Percentiles rank a stretch among this genome's conserved stretches.
These are phyloP conservation scores for Diversispora epigaea DNA, from an alignment of 192 early-diverging fungal species.

Conservation along the genomic window DNA sequence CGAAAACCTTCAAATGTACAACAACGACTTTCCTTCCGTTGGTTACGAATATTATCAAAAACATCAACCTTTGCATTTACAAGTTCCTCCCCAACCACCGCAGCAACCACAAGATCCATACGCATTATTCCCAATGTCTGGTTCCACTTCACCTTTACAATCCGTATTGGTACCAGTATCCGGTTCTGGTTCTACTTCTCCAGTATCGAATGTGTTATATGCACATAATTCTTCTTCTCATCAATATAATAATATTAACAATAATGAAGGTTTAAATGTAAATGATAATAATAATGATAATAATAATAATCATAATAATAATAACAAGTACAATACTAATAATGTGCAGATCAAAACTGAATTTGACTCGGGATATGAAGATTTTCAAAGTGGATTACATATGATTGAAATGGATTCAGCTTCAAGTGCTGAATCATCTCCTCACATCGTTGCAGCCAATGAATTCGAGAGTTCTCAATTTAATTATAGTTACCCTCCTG, in stretches of 20 bases:
- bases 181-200: constrained; percentile 3
- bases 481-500: neutral
- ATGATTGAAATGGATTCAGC: neutral
- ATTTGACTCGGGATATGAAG: neutral
- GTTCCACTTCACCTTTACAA: neutral
- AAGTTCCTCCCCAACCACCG: neutral
- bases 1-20: neutral
- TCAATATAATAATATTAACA: neutral
- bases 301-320: neutral
- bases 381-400: too few relatives aligned
- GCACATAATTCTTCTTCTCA: too few relatives aligned
- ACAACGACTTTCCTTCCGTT: neutral
- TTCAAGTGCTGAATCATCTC: constrained; percentile 26
- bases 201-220: neutral
- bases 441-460: neutral
- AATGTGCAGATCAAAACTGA: constrained; percentile 19
- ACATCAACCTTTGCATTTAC: neutral
- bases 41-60: constrained; percentile 12
- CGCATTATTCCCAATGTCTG: neutral
- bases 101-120: neutral
- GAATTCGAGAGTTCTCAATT: constrained; percentile 13
- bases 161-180: neutral
- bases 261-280: neutral
- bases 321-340: neutral
- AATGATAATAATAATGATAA: too few relatives aligned